Evolutionary conservation across 352 stramenopile species (phyloP).

Genomic region (Halophytophthora batemanensis): DNA sequence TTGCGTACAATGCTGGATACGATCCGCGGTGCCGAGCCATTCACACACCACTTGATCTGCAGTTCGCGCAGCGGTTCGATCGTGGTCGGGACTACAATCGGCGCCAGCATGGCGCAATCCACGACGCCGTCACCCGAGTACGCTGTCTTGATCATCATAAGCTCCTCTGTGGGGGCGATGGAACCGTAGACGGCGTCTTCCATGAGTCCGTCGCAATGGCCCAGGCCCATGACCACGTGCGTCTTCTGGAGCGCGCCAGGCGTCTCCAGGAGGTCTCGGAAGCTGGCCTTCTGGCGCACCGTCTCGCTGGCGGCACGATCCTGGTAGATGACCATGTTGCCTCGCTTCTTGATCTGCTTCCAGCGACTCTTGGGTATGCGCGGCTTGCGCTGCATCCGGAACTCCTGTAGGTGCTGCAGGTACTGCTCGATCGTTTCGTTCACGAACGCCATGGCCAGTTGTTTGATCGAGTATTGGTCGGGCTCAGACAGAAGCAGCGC

Average conservation of each 20-base stretch:
- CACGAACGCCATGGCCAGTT: constrained; percentile 23
- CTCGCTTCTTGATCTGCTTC: constrained; percentile 31
- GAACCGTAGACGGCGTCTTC: constrained; percentile 58
- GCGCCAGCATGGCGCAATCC: constrained; percentile 38
- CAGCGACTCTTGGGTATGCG: constrained; percentile 24
- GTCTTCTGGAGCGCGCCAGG: constrained; percentile 21
- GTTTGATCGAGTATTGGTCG: constrained; percentile 26
- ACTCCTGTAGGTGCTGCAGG: constrained; percentile 19
- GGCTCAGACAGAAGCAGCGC: constrained; percentile 12
- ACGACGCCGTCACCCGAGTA: constrained; percentile 50
- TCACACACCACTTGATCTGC: constrained; percentile 50
- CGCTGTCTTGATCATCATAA: constrained; percentile 48
- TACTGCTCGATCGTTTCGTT: constrained; percentile 33
- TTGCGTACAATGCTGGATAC: constrained; percentile 39
- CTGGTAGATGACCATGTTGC: constrained; percentile 26
- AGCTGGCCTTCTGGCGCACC: constrained; percentile 25
- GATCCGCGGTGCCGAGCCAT: constrained; percentile 31
- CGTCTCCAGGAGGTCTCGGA: constrained; percentile 21
- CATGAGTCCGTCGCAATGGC: constrained; percentile 34
- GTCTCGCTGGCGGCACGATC: constrained; percentile 18
- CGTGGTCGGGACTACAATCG: constrained; percentile 25
- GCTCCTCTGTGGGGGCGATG: constrained; percentile 37
- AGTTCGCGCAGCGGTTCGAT: constrained; percentile 36
- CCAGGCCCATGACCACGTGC: constrained; percentile 31
- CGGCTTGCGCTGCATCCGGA: constrained; percentile 4